Percentiles rank a stretch among this genome's conserved stretches.
Evolutionary conservation across 371 early-diverging fungal genomes (phyloP).

Genomic region (Mortierella sp.): DNA sequence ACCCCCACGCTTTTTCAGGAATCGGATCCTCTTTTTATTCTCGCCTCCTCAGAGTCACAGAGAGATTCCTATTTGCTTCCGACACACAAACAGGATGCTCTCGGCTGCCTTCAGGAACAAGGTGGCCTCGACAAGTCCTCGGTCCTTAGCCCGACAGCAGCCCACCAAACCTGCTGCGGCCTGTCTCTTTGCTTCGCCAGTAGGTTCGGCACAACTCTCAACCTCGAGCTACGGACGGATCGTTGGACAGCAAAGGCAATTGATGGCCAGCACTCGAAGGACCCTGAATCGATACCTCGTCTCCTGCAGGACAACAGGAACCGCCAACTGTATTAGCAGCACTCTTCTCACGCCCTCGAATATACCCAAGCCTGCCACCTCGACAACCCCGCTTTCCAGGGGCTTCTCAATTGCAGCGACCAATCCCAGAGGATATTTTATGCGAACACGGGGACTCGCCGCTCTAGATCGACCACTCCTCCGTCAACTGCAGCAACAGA

Average conservation of each 20-base stretch:
- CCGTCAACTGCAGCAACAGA: background rate
- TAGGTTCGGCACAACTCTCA: background rate
- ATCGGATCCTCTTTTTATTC: background rate
- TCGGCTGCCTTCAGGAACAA: conserved; percentile 3
- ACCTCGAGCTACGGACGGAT: background rate
- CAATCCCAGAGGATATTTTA: background rate
- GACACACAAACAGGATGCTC: background rate
- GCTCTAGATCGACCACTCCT: background rate
- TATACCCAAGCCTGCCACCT: background rate
- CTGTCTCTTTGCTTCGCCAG: background rate
- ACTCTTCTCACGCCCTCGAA: background rate
- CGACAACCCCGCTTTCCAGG: background rate
- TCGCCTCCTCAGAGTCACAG: background rate
- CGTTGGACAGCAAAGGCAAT: conserved; percentile 1
- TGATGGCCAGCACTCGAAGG: background rate
- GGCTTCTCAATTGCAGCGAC: background rate
- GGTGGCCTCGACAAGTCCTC: background rate
- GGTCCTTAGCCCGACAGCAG: background rate
- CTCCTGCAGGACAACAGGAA: background rate
- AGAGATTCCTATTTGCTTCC: background rate
- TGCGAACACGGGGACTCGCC: background rate
- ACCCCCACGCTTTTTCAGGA: background rate
- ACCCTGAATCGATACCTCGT: background rate
- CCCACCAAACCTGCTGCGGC: background rate
- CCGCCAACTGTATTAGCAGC: background rate